phyloP scores from a whole-genome alignment of 768 basidiomycete species.

The Mycena olivaceomarginata region DNA sequence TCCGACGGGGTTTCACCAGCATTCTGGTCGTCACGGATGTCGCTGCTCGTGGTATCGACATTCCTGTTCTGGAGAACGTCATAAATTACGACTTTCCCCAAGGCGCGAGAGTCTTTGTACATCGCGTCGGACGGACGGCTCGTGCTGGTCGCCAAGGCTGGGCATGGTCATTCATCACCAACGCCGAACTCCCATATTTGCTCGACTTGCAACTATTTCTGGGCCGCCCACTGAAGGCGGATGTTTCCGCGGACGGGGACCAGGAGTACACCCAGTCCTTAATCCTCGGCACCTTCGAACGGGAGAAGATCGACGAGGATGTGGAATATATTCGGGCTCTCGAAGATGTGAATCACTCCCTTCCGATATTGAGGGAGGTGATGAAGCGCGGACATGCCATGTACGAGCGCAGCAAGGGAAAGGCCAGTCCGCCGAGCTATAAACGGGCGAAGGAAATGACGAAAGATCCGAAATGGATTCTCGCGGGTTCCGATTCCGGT shows the following conservation, averaged over 20 bases:
- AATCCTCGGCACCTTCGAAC: constrained; percentile 88
- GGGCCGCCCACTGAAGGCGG: constrained; percentile 81
- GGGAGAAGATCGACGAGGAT: constrained; percentile 88
- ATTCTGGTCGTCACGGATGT: constrained; percentile 98
- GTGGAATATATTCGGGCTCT: constrained; percentile 85
- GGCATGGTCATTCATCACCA: constrained; percentile 96
- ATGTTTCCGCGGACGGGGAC: constrained; percentile 70
- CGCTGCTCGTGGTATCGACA: constrained; percentile 98
- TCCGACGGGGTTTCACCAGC: constrained; percentile 86
- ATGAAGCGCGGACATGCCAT: constrained; percentile 93
- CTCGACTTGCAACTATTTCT: constrained; percentile 96
- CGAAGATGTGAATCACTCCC: constrained; percentile 77
- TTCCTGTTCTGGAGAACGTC: constrained; percentile 96
- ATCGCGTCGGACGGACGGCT: constrained; percentile 97
- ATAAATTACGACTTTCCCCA: constrained; percentile 99
- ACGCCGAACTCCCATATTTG: constrained; percentile 91
- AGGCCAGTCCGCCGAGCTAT: constrained; percentile 91
- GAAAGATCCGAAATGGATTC: constrained; percentile 82
- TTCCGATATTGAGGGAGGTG: constrained; percentile 83
- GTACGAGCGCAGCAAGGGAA: constrained; percentile 96
- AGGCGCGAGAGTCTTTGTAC: constrained; percentile 94
- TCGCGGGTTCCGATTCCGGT: constrained; percentile 78
- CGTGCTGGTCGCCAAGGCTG: constrained; percentile 96
- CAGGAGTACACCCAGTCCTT: constrained; percentile 83
- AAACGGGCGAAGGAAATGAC: constrained; percentile 92